Evolutionary conservation across 257 asterid species (phyloP), one percentile per base, ranked within the genome.

Genomic region (Solanum ossicruentum): DNA sequence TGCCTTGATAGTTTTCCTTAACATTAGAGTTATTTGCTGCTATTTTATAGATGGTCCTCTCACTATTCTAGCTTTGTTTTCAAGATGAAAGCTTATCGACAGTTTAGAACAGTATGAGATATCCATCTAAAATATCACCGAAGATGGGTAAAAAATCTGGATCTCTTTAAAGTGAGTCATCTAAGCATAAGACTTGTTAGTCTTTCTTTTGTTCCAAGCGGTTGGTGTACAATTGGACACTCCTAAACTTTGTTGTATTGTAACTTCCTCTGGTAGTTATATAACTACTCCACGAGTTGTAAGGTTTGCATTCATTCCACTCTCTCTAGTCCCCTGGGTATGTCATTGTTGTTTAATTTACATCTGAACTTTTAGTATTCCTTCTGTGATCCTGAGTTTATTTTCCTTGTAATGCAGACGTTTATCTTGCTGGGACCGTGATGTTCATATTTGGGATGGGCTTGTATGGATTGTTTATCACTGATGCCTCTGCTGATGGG

Each of bases 371-470:
- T 72, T 21, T n/a, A 73, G 18, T 47, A 49, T 49, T 73, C 60
- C 36, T 47, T 43, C 13, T 7, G 57, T 84, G 69, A 78, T 65
- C 81, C 15, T 67, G 81, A 82, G 82, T 80, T 63, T 79, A 43
- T 18, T 61, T 65, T 70, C 83, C 51, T 60, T 43, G 54, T 69
- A 51, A 51, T 51, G 52, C 93, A 94, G 98, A 94, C 88, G 95
- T 93, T 72, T 94, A 94, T 85, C 97, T 96, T 85, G 99, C 98
- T 72, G 99, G 99, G 88, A 96, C 99, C 3, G 98, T 96, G 32
- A 96, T 96, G 98, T 85, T 96, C 77, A 96, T 96, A 85, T 96
- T 96, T 51, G 99, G 98, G 45, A 96, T 94, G 99, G 99, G 99
- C 69, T 86, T 96, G 91, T 94, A 96, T 58, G 99, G 98, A 73